Percentiles rank a stretch among this genome's conserved stretches.
These are phyloP conservation scores for Pestalotiopsis sp. DNA, from an alignment of 2,329 filamentous ascomycete genomes.

Conservation along the genomic window DNA sequence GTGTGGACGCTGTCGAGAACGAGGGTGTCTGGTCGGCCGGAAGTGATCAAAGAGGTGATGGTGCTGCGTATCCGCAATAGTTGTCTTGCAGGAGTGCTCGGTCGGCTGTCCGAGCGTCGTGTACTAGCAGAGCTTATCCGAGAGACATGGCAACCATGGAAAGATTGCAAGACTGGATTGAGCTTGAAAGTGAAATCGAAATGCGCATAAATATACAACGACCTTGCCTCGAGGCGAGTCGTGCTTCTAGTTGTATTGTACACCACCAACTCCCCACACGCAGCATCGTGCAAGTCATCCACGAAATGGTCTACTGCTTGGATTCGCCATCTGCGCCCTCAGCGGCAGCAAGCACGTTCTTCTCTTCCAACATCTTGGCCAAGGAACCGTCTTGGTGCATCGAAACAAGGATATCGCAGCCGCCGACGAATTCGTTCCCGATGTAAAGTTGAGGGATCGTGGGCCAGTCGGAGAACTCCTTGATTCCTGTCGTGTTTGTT, in stretches of 20 bases:
- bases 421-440: constrained; percentile 92
- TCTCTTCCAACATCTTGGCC: constrained; percentile 88
- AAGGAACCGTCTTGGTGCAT: constrained; percentile 98
- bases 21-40: constrained; percentile 80
- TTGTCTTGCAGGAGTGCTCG: constrained; percentile 14
- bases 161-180: not conserved
- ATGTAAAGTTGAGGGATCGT: constrained; percentile 97
- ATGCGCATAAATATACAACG: not conserved
- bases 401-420: constrained; percentile 93
- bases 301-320: constrained; percentile 27
- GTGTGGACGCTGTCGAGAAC: constrained; percentile 68
- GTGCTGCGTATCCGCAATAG: constrained; percentile 59
- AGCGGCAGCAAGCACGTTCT: constrained; percentile 74
- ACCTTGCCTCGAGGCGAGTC: constrained; percentile 18
- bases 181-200: not conserved
- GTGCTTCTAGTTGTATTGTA: constrained; percentile 19
- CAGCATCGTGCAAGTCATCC: not conserved
- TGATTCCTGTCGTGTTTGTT: constrained; percentile 67
- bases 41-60: constrained; percentile 86
- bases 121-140: not conserved
- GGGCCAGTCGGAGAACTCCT: constrained; percentile 99
- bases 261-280: not conserved
- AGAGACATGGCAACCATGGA: not conserved
- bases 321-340: constrained; percentile 39
- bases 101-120: not conserved